Percentiles rank a stretch among this genome's conserved stretches.
These are phyloP conservation scores for Stylosanthes scabra DNA, from an alignment of 331 rosid species.

Conservation along the genomic window DNA sequence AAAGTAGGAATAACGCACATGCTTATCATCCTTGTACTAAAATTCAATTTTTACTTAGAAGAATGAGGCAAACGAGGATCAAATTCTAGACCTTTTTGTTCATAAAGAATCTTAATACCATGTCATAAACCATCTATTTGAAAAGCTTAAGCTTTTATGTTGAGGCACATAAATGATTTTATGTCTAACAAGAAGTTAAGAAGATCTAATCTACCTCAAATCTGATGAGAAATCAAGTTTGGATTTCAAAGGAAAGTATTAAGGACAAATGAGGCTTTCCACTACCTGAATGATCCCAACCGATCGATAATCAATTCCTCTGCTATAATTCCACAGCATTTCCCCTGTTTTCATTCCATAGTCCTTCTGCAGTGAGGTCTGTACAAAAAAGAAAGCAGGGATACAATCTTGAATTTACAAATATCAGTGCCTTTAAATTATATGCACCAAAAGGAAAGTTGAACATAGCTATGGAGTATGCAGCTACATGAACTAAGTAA, in stretches of 20 bases:
- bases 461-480: constrained; percentile 29
- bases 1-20: no score
- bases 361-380: constrained; percentile 87
- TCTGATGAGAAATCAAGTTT: constrained; percentile 25
- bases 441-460: constrained; percentile 18
- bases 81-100: no score
- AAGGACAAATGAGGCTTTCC: constrained; percentile 31
- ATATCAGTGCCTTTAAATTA: constrained; percentile 11
- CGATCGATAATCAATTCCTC: constrained; percentile 88
- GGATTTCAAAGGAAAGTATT: constrained; percentile 36
- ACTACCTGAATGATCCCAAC: constrained; percentile 88
- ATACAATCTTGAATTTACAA: constrained; percentile 32
- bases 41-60: no score
- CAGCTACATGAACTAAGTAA: constrained; percentile 28
- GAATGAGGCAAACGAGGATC: no score
- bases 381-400: constrained; percentile 45
- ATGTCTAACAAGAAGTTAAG: background rate
- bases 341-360: constrained; percentile 89
- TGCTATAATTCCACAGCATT: constrained; percentile 85
- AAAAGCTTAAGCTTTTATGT: no score
- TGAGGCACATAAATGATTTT: no score
- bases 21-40: no score
- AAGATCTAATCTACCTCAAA: constrained; percentile 11
- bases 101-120: no score
- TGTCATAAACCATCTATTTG: no score